Base-by-base conservation (phyloP, 805 yeast species). In the Wickerhamomyces canadensis region DNA sequence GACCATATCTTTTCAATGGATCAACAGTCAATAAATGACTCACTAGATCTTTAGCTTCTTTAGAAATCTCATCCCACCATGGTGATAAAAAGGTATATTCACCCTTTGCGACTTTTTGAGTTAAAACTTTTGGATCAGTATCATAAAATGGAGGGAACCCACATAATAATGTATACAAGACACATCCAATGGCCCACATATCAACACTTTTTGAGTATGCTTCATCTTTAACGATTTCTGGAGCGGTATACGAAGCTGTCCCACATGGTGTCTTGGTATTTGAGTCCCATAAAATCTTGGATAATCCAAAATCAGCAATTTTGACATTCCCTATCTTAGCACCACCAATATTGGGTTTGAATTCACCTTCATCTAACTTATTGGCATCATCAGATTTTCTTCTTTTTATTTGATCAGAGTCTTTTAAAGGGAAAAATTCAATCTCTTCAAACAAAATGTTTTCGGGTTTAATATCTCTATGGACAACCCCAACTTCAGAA, bases 111-210 rank as follows among this genome's bases (percentile, higher is more conserved):
- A 83, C 85, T 56, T 84, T 84, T 34, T 67, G 66, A 6, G 88
- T 78, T 33, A 84, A 64, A 6, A 75, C 66, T 86, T 91, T 89
- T 54, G 89, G 97, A 31, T 54, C 57, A 10, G 54, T 44, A 55
- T 86, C 94, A 60, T 88, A 93, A 56, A 93, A 93, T 5, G 98
- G 98, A 1, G 98, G 98, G 63, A 93, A 93, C 4, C 98, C 98
- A 65, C 98, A 93, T 25, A 93, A 65, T 30, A 93, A 67, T 0
- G 98, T 93, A 57, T 93, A 93, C 38, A 93, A 64, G 0, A 93
- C 96, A 64, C 98, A 93, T 0, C 98, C 98, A 37, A 93, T 68
- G 5, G 97, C 97, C 98, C 98, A 93, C 93, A 93, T 86, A 58
- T 93, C 98, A 26, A 93, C 98, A 45, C 88, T 83, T 65, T 85